phyloP scores from a whole-genome alignment of 1,284 basidiomycete genomes.

The Sphaerobolus stellatus region DNA sequence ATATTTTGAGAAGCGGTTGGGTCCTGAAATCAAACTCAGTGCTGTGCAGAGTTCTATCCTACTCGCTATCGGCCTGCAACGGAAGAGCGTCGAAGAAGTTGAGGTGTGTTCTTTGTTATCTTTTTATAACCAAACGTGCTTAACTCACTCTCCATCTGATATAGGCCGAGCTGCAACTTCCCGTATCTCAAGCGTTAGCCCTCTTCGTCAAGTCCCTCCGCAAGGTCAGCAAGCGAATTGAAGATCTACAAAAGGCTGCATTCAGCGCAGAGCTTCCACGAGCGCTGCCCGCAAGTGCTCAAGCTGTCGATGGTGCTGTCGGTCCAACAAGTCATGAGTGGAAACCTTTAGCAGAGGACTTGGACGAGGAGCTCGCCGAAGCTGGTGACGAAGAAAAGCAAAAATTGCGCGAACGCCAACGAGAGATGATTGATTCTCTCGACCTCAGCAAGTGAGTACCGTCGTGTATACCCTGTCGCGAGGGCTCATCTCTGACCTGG shows the following conservation, averaged over 20 bases:
- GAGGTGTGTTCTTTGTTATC: constrained; percentile 51
- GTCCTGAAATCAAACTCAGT: constrained; percentile 61
- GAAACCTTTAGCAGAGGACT: constrained; percentile 12
- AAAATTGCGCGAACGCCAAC: constrained; percentile 64
- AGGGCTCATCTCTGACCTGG: constrained; percentile 8
- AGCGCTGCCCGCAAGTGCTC: constrained; percentile 36
- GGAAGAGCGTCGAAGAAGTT: constrained; percentile 88
- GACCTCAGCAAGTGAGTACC: constrained; percentile 77
- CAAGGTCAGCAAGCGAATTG: constrained; percentile 78
- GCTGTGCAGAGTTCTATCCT: constrained; percentile 89
- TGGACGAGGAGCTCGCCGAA: constrained; percentile 56
- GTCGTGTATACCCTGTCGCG: constrained; percentile 16
- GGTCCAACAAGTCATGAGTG: background rate
- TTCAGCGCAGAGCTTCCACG: constrained; percentile 54
- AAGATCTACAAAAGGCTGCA: constrained; percentile 79
- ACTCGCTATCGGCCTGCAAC: constrained; percentile 87
- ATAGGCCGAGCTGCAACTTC: constrained; percentile 77
- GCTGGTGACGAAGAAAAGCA: constrained; percentile 58
- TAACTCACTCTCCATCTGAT: background rate
- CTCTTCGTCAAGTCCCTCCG: constrained; percentile 90
- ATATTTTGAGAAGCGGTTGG: constrained; percentile 83
- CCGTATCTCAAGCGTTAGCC: constrained; percentile 85
- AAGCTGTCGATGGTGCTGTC: background rate
- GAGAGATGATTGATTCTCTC: constrained; percentile 81
- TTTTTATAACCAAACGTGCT: constrained; percentile 1